Evolutionary conservation across 2,329 filamentous ascomycete species (phyloP).

Genomic region (Xylaria multiplex): DNA sequence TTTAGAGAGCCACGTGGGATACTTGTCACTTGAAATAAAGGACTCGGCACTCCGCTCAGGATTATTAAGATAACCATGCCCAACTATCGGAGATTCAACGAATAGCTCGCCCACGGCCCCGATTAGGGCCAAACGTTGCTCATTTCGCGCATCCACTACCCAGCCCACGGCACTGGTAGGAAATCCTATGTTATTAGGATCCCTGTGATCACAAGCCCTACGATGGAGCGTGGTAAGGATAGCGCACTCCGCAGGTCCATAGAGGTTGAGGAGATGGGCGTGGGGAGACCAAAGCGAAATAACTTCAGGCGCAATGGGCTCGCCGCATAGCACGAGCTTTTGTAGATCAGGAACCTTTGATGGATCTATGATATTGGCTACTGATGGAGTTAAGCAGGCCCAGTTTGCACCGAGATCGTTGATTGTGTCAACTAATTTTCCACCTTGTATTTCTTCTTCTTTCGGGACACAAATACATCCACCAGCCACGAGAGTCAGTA

Average conservation of each 20-base stretch:
- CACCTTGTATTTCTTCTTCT: constrained; percentile 32
- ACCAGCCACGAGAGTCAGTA: constrained; percentile 39
- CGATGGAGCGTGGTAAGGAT: constrained; percentile 33
- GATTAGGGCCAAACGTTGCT: constrained; percentile 39
- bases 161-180: constrained; percentile 41
- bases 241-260: constrained; percentile 43
- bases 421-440: constrained; percentile 36
- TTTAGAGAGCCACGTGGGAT: constrained; percentile 12
- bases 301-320: constrained; percentile 37
- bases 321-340: constrained; percentile 43
- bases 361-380: constrained; percentile 40
- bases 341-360: constrained; percentile 39
- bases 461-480: constrained; percentile 42
- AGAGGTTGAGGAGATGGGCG: constrained; percentile 39
- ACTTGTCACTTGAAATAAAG: constrained; percentile 45
- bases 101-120: constrained; percentile 53
- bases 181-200: constrained; percentile 25
- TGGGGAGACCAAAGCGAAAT: constrained; percentile 39
- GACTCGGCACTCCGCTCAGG: constrained; percentile 48
- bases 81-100: constrained; percentile 52
- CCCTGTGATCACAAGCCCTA: neutral
- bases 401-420: constrained; percentile 38
- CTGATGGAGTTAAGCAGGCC: constrained; percentile 43
- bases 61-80: constrained; percentile 54
- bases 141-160: constrained; percentile 52